phyloP scores from a whole-genome alignment of 2,329 filamentous ascomycete genomes.

The Colletotrichum lindemuthianum region DNA sequence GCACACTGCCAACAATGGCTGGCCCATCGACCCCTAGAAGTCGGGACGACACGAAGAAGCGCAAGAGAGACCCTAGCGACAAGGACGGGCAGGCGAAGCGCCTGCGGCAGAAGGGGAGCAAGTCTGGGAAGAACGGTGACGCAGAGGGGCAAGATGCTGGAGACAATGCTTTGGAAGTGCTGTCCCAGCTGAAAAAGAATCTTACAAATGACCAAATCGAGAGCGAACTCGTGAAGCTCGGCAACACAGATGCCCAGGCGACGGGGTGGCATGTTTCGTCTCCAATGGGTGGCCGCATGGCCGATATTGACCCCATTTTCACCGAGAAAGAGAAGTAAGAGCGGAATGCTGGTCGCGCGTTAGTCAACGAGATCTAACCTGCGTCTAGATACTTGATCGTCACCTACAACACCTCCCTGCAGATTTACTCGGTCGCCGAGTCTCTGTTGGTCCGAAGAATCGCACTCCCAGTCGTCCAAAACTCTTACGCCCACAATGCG shows the following conservation, averaged over 20 bases:
- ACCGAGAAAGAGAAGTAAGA: constrained; percentile 69
- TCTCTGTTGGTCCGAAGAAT: constrained; percentile 84
- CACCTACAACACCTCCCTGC: constrained; percentile 77
- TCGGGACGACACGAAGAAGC: constrained; percentile 55
- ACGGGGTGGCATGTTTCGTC: constrained; percentile 69
- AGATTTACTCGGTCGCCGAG: constrained; percentile 82
- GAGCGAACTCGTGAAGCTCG: constrained; percentile 24
- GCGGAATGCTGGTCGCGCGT: not conserved
- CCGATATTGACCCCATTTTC: constrained; percentile 72
- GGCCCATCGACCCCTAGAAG: constrained; percentile 44
- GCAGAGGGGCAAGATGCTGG: constrained; percentile 29
- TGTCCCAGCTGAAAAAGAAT: constrained; percentile 30
- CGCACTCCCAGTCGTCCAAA: constrained; percentile 53
- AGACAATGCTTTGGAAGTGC: constrained; percentile 35
- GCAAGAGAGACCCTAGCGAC: constrained; percentile 58
- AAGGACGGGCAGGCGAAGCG: constrained; percentile 51
- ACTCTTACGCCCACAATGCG: constrained; percentile 40
- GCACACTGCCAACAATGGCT: constrained; percentile 45
- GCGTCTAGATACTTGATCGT: constrained; percentile 75
- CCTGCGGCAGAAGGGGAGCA: constrained; percentile 43
- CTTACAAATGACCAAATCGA: constrained; percentile 32
- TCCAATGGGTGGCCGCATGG: constrained; percentile 72
- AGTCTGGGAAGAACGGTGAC: constrained; percentile 18
- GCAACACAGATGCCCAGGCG: constrained; percentile 27
- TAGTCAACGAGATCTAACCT: constrained; percentile 40